phyloP scores from a whole-genome alignment of 1,284 basidiomycete genomes.

The Bjerkandera adusta region DNA sequence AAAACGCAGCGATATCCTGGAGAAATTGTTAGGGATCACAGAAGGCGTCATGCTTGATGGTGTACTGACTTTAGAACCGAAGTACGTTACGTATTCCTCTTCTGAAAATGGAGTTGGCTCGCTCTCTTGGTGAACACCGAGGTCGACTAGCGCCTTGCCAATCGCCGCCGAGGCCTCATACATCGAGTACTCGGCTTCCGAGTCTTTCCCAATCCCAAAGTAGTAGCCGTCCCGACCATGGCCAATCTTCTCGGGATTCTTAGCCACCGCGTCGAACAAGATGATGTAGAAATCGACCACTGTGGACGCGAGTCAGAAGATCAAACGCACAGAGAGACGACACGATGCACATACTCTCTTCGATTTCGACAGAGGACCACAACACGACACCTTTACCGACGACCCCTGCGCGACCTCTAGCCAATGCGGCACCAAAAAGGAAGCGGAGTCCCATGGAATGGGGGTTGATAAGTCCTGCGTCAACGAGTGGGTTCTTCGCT shows the following conservation, averaged over 20 bases:
- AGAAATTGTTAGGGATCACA: too few relatives aligned
- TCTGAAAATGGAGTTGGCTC: constrained; percentile 30
- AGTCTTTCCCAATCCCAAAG: too few relatives aligned
- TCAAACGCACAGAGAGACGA: too few relatives aligned
- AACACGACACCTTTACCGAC: constrained; percentile 36
- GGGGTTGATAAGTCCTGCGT: constrained; percentile 41
- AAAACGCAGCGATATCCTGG: too few relatives aligned
- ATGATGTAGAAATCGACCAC: constrained; percentile 22
- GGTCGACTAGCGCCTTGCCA: constrained; percentile 29
- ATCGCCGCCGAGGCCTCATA: constrained; percentile 35
- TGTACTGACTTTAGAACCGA: constrained; percentile 11
- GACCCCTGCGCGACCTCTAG: constrained; percentile 24
- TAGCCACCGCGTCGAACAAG: constrained; percentile 20
- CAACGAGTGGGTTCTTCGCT: constrained; percentile 43
- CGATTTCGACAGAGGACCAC: constrained; percentile 42
- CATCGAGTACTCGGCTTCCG: constrained; percentile 42
- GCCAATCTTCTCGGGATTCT: constrained; percentile 13
- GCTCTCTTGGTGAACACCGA: constrained; percentile 23
- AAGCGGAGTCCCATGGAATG: constrained; percentile 44
- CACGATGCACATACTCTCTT: constrained; percentile 33
- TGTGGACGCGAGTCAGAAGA: constrained; percentile 4
- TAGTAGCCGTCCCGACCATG: constrained; percentile 47
- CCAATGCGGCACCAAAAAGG: constrained; percentile 36
- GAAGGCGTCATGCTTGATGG: too few relatives aligned
- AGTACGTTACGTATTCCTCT: constrained; percentile 28